Base-by-base conservation (phyloP, 495 filamentous ascomycete genomes). In the Penicillium longicatenatum region DNA sequence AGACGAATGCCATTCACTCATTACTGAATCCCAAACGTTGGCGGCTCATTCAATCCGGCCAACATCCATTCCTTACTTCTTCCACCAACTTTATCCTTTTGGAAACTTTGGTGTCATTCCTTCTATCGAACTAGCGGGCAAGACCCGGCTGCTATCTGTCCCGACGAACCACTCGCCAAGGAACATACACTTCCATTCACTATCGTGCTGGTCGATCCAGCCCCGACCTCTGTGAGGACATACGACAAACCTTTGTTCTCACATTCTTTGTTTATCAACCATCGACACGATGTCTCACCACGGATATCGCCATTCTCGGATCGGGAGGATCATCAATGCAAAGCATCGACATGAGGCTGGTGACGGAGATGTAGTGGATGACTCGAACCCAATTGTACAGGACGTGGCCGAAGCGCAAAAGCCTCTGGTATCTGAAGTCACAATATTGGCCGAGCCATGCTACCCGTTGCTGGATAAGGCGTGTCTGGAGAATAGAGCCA, bases 211-310 rank as follows among this genome's bases (percentile, higher is more conserved):
- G 63, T 65, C 55, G 59, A 62, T 16, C 56, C 59, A 59, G 53
- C 54, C 55, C 46, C 44, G 58, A 56, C 64, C 56, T 67, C 56
- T 62, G 60, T 42, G 66, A 64, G 59, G 57, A 67, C 55, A 43
- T 20, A 48, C 54, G 17, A 49, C 43, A 50, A 30, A 31, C 26
- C 16, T 47, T 47, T 52, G 33, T 31, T 45, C 44, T 19, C 30
- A 24, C 16, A 11, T 37, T 55, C 22, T 46, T 49, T 44, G 20
- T 19, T 35, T 26, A 6, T 16, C 20, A 52, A 58, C 9, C 22
- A 22, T 7, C 37, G 53, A 24, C 63, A 57, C 43, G 21, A 70
- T 70, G 67, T 52, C 54, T 57, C 67, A 52, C 31, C 60, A 70
- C 55, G 57, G 59, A 42, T 59, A 65, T 44, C 64, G 67, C 42